Base-by-base conservation (phyloP, 306 rosid species). In the barrel medic (Medicago truncatula) region DNA sequence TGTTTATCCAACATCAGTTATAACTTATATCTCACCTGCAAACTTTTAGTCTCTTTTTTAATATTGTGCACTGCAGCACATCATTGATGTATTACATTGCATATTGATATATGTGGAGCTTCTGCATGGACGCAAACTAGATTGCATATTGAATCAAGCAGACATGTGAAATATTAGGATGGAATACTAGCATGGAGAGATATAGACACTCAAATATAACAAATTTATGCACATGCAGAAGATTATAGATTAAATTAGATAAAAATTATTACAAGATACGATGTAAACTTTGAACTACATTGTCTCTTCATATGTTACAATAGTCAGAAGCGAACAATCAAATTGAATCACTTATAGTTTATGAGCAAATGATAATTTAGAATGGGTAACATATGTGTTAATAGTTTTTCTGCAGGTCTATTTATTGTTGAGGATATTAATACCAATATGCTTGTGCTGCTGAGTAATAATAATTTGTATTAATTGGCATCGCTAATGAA, bases 401-500 rank as follows among this genome's bases (percentile, higher is more conserved):
- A 13, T 62, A 50, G 43, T 77, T 74, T 81, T 67, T 68, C 61
- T 78, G 61, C 16, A 52, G 73, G 64, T 75, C 31, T 67, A 70
- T 67, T 41, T 78, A 16, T 71, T 71, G 21, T 52, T 39, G 63
- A 75, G 68, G 65, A 69, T 81, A 17, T 58, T 18, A 57, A 57
- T 75, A 43, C 25, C 49, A 28, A n/a, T 50, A 67, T 71, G 79
- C 76, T 74, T 76, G 76, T 71, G 77, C 74, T 59, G 63, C 77
- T 66, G 50, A 78, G n/a, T n/a, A n/a, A 44, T 20, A 63, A 60
- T 75, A 53, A 56, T 82, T 49, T 78, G 56, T 49, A 70, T 70
- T 81, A 64, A 81, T 73, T 53, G 23, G 23, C 60, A 47, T 62
- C 36, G 16, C 41, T 53, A 53, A 76, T 74, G 85, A 62, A 70